These are phyloP conservation scores for Neospora caninum DNA, from an alignment of 169 alveolate species.

Conservation along the genomic window DNA sequence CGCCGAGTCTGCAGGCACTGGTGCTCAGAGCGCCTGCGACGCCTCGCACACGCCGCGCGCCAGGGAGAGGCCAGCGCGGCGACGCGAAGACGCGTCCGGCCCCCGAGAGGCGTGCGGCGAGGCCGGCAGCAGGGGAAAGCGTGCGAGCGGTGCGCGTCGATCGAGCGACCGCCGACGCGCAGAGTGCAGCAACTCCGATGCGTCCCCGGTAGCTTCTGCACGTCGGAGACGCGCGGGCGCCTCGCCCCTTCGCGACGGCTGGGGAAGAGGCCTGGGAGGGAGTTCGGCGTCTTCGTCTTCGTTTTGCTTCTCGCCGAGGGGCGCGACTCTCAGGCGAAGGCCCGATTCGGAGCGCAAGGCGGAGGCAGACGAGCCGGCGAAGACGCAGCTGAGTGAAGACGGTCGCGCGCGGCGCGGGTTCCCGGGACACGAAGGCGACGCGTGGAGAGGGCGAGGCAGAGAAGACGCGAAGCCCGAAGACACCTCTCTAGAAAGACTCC, in stretches of 20 bases:
- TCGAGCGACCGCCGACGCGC: not conserved
- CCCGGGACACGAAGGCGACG: too few species aligned
- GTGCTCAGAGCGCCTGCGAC: not conserved
- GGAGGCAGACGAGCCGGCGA: too few species aligned
- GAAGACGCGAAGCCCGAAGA: too few species aligned
- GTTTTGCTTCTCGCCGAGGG: not conserved
- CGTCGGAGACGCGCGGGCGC: not conserved
- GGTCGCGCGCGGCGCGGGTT: too few species aligned
- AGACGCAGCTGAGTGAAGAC: too few species aligned
- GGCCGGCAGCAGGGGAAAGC: not conserved
- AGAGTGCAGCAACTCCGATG: not conserved
- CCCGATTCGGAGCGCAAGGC: too few species aligned
- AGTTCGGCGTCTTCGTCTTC: not conserved
- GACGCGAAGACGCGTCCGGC: not conserved
- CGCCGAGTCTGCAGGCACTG: not conserved
- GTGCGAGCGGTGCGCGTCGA: not conserved
- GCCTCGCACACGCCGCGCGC: not conserved
- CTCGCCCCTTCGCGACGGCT: not conserved
- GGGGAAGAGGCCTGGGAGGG: not conserved
- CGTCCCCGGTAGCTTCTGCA: constrained; percentile 23
- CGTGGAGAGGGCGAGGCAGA: too few species aligned
- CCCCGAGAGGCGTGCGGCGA: not conserved
- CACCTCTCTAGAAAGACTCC: too few species aligned
- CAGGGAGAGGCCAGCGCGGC: not conserved
- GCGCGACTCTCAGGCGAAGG: too few species aligned